A percentile compares a stretch with the other conserved stretches of the same genome.
These are phyloP conservation scores for Geotrichum aggregatum DNA, from an alignment of 1,139 yeast genomes.

Conservation along the genomic window DNA sequence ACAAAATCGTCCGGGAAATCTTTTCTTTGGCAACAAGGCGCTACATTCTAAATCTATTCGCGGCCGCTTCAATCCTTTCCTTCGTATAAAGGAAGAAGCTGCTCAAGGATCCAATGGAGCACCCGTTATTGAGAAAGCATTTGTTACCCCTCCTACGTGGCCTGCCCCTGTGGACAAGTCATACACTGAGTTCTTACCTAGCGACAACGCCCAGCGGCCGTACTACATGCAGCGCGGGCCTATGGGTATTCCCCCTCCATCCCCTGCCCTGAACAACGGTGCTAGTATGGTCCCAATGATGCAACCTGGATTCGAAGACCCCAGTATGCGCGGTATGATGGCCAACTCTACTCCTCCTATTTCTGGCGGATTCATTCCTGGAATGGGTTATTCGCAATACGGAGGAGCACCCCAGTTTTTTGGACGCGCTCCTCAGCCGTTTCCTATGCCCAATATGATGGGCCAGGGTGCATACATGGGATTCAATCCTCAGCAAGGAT, in stretches of 20 bases:
- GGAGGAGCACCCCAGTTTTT: constrained; percentile 24
- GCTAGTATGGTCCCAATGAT: constrained; percentile 28
- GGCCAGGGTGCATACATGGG: constrained; percentile 16
- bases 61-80: constrained; percentile 57
- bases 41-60: constrained; percentile 42
- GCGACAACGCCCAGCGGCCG: constrained; percentile 11
- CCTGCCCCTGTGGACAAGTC: constrained; percentile 30
- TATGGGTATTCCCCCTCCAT: constrained; percentile 24
- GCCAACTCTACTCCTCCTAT: constrained; percentile 30
- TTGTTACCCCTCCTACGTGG: constrained; percentile 81
- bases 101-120: constrained; percentile 38
- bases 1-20: constrained; percentile 20
- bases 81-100: constrained; percentile 38
- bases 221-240: constrained; percentile 24
- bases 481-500: constrained; percentile 19
- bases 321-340: constrained; percentile 29
- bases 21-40: constrained; percentile 52
- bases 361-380: constrained; percentile 30
- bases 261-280: constrained; percentile 20
- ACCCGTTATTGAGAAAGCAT: constrained; percentile 57
- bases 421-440: constrained; percentile 28
- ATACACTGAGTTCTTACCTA: constrained; percentile 26
- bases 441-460: constrained; percentile 17
- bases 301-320: constrained; percentile 29
- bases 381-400: constrained; percentile 27